Conservation (phyloP, 2,329 filamentous ascomycete genomes). For the Aureobasidium mangrovei region DNA sequence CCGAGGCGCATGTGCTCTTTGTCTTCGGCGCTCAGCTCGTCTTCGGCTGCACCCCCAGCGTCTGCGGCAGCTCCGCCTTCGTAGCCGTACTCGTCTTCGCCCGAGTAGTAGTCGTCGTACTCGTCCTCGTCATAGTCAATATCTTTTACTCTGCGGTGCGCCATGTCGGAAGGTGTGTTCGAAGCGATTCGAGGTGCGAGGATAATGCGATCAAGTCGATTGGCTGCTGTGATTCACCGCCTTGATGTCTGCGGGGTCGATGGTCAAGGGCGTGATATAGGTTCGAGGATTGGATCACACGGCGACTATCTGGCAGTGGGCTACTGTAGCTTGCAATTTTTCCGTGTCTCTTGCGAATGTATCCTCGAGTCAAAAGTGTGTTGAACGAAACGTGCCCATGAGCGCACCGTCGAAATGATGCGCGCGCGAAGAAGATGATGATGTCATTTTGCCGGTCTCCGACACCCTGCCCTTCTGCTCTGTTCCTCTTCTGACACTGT, state of each 20-base stretch:
- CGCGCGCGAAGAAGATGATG: too few relatives aligned
- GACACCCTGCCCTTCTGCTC: too few relatives aligned
- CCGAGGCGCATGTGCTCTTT: slow-evolving; percentile 52
- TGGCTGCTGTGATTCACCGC: neutral
- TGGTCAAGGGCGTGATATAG: neutral
- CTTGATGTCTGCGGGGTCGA: neutral
- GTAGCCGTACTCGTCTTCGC: slow-evolving; percentile 26
- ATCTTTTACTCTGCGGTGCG: slow-evolving; percentile 37
- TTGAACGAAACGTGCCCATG: too few relatives aligned
- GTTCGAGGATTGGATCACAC: neutral
- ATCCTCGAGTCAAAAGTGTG: too few relatives aligned
- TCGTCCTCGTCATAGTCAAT: slow-evolving; percentile 44
- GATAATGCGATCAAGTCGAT: neutral
- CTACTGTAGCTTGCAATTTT: too few relatives aligned
- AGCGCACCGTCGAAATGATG: too few relatives aligned
- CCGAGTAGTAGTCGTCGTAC: slow-evolving; percentile 41
- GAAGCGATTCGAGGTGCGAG: neutral
- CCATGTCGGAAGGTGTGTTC: neutral
- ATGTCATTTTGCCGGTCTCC: too few relatives aligned
- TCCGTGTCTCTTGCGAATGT: too few relatives aligned
- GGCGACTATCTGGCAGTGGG: too few relatives aligned
- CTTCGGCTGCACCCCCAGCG: slow-evolving; percentile 3
- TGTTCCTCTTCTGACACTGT: too few relatives aligned
- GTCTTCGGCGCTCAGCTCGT: slow-evolving; percentile 32
- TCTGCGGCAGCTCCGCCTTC: slow-evolving; percentile 22